Evolutionary conservation across 2,329 filamentous ascomycete genomes (phyloP), one percentile per base, ranked within the genome.

Genomic region (Mycogone perniciosa): DNA sequence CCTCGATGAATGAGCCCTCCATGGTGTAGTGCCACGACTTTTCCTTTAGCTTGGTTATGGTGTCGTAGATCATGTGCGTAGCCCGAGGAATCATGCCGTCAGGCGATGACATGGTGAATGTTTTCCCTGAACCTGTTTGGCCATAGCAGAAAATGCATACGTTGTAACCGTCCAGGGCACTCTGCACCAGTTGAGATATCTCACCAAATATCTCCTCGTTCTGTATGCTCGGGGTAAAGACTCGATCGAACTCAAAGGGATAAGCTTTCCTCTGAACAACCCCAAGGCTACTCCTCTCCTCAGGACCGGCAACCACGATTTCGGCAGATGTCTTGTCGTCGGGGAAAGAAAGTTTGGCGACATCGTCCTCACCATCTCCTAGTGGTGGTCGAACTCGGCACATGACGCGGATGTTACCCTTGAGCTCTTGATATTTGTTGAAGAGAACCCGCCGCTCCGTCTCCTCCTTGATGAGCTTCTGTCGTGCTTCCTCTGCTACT

Each of bases 121-220:
- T 99, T 76, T 99, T 99, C 54, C 93, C 93, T 13, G 91, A 93
- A 4, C 93, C 93, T 0, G 93, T 99, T 68, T 99, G 93, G 40
- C 93, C 93, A 64, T 99, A 99, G 65, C 91, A 96, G 71, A 99
- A 96, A 56, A 99, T 97, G 69, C 92, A 97, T 46, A 99, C 93
- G 60, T 97, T 99, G 74, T 96, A 99, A 1, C 93, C 93, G 63
- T 99, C 93, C 37, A 99, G 77, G 0, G 95, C 93, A 59, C 89
- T 95, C 69, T 99, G 93, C 1, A 99, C 91, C 33, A 99, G 80
- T 65, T 99, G 93, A 51, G 89, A 95, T 64, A 97, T 97, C 65
- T 99, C 93, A 50, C 88, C 89, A 64, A 99, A 99, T 1, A 99
- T 85, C 57, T 95, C 86, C 13, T 82, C 76, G 64, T 99, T 99